Evolutionary conservation across 228 moss, liverwort and hornwort species (phyloP).

Genomic region (Sphagnum fallax): DNA sequence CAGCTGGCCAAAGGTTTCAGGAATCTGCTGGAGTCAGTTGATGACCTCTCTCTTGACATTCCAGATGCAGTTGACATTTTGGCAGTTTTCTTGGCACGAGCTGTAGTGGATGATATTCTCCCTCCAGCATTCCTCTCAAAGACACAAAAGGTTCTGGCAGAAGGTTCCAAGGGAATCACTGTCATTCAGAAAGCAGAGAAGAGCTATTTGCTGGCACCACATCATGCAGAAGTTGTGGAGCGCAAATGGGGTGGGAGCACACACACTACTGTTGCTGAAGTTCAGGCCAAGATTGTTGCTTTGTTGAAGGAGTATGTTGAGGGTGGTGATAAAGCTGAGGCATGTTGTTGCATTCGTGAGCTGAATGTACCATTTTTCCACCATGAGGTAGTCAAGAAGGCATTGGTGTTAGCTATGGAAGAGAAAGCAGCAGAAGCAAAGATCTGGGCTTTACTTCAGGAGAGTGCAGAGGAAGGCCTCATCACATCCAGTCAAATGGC

Average conservation of each 20-base stretch:
- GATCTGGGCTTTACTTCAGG: constrained; percentile 62
- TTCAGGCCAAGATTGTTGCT: constrained; percentile 80
- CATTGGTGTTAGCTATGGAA: constrained; percentile 85
- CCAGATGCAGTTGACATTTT: constrained; percentile 84
- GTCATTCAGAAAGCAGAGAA: constrained; percentile 86
- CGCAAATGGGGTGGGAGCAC: constrained; percentile 97
- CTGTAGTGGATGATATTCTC: constrained; percentile 90
- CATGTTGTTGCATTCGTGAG: constrained; percentile 87
- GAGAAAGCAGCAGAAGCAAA: constrained; percentile 62
- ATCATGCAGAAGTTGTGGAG: constrained; percentile 91
- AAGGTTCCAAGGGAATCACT: constrained; percentile 61
- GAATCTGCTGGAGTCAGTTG: constrained; percentile 83
- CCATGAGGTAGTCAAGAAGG: constrained; percentile 97
- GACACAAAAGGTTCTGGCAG: constrained; percentile 62
- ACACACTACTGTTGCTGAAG: constrained; percentile 82
- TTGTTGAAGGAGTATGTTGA: constrained; percentile 84
- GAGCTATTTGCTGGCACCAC: constrained; percentile 83
- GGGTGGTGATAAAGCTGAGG: constrained; percentile 86
- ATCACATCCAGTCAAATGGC: constrained; percentile 96
- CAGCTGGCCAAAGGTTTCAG: constrained; percentile 86
- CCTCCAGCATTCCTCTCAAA: constrained; percentile 84
- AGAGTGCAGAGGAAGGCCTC: constrained; percentile 92
- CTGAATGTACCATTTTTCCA: constrained; percentile 92
- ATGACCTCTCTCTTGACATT: constrained; percentile 86
- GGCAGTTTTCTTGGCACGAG: constrained; percentile 83